phyloP scores from a whole-genome alignment of 371 early-diverging fungal genomes.

The Haplosporangium sp. region DNA sequence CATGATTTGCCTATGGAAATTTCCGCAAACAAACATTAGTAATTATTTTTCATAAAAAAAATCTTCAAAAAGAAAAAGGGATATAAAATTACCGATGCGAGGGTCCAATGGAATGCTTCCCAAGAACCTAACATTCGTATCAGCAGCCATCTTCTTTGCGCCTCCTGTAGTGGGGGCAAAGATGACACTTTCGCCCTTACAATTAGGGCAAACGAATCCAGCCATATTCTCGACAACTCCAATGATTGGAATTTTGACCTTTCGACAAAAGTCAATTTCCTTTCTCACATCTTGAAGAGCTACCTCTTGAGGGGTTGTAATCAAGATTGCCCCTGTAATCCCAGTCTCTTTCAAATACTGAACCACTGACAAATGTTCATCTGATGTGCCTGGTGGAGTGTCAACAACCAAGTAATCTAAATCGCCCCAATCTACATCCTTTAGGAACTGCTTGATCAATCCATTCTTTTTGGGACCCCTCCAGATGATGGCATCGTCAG shows the following conservation, averaged over 20 bases:
- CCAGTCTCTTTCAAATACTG: conserved; percentile 83
- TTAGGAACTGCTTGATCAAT: conserved; percentile 96
- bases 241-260: conserved; percentile 89
- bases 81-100: conserved; percentile 68
- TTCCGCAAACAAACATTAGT: background rate
- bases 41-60: background rate
- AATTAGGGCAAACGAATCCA: conserved; percentile 96
- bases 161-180: conserved; percentile 96
- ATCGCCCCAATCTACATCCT: conserved; percentile 94
- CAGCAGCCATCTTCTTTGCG: conserved; percentile 82
- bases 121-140: conserved; percentile 80
- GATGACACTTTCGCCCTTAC: conserved; percentile 84
- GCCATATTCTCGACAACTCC: conserved; percentile 99
- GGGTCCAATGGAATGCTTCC: conserved; percentile 95
- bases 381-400: conserved; percentile 99
- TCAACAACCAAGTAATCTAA: conserved; percentile 97
- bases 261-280: conserved; percentile 96
- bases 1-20: conserved; percentile 68
- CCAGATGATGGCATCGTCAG: conserved; percentile 98
- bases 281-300: conserved; percentile 96
- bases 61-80: background rate
- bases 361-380: conserved; percentile 95
- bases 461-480: conserved; percentile 97
- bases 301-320: conserved; percentile 99
- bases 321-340: conserved; percentile 92